phyloP scores from a whole-genome alignment of 73 alveolate species.

The Tetrahymena borealis region DNA sequence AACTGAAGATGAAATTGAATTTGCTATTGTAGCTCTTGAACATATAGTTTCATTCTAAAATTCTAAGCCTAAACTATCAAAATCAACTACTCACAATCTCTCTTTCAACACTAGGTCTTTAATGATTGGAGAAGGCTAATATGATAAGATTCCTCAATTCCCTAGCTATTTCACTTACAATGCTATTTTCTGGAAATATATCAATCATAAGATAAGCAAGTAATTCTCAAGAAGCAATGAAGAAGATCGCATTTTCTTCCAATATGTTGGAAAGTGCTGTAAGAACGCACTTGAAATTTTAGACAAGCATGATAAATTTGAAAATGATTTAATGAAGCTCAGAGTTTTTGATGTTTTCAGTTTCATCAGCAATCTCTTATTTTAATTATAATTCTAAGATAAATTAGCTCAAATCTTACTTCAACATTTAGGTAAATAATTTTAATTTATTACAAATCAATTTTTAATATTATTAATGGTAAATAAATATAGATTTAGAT shows the following conservation, averaged over 20 bases:
- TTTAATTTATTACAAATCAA: not conserved
- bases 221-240: not conserved
- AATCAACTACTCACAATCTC: not conserved
- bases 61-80: not conserved
- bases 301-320: not conserved
- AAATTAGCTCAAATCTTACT: not conserved
- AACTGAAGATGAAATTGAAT: not conserved
- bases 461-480: not conserved
- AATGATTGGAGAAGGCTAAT: not conserved
- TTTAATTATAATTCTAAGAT: not conserved
- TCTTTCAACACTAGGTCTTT: not conserved
- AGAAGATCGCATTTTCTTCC: not conserved
- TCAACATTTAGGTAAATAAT: not conserved
- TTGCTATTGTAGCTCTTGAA: not conserved
- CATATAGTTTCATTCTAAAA: not conserved
- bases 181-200: not conserved
- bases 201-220: not conserved
- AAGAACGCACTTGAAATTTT: not conserved
- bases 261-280: not conserved
- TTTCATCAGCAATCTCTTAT: not conserved
- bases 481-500: not conserved
- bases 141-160: not conserved
- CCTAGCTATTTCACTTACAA: not conserved
- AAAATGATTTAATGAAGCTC: not conserved
- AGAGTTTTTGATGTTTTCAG: not conserved